Conservation (phyloP, 257 asterid species). For the Ocimum tenuiflorum region DNA sequence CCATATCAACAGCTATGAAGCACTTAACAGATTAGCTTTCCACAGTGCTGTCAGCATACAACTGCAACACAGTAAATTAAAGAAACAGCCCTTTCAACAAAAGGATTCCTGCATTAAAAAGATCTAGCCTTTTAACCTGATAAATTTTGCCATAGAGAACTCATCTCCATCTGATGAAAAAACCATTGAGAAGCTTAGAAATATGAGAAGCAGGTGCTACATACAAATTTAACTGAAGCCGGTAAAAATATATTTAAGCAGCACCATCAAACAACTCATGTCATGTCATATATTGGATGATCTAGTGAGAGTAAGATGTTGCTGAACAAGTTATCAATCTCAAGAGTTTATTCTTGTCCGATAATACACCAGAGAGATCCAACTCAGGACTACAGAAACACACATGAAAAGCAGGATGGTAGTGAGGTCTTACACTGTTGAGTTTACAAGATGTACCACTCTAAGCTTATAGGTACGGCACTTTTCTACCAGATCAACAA, state of each 20-base stretch:
- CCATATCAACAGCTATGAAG: background rate
- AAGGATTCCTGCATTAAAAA: background rate
- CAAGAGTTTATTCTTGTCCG: background rate
- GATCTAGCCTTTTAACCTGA: background rate
- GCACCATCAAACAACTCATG: background rate
- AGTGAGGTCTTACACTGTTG: constrained; percentile 76
- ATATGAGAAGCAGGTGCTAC: background rate
- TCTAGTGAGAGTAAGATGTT: background rate
- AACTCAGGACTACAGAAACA: background rate
- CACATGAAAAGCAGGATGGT: constrained; percentile 5
- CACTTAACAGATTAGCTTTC: background rate
- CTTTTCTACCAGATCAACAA: constrained; percentile 91
- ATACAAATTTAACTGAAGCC: background rate
- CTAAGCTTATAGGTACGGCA: constrained; percentile 92
- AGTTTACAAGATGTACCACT: constrained; percentile 94
- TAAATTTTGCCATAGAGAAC: background rate
- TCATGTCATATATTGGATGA: constrained; percentile 2
- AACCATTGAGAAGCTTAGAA: background rate
- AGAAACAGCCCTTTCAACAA: background rate
- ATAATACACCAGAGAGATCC: background rate
- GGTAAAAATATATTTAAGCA: background rate
- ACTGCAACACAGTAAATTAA: background rate
- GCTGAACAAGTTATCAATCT: background rate
- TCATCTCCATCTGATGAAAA: background rate
- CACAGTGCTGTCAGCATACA: background rate